Conservation (phyloP, 106 monocot species). For the Dactylorhiza incarnata region DNA sequence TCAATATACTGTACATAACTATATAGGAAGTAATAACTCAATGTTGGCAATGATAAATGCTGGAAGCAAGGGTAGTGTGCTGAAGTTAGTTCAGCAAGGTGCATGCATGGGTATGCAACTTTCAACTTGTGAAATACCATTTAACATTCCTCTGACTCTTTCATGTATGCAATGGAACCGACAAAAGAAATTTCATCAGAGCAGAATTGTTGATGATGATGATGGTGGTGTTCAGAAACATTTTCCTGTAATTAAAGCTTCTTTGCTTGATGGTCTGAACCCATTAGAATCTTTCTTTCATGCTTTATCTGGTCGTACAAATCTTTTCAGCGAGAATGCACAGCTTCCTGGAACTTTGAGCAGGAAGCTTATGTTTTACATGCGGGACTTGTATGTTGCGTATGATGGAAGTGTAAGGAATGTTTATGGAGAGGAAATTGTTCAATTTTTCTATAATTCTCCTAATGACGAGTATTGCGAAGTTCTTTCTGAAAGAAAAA, state of each 20-base stretch:
- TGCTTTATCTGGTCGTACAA: constrained; percentile 50
- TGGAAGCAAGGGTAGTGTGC: constrained; percentile 75
- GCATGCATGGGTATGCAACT: constrained; percentile 74
- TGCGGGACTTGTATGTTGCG: constrained; percentile 66
- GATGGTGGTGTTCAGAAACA: constrained; percentile 13
- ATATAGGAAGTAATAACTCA: constrained; percentile 56
- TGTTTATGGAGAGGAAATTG: constrained; percentile 61
- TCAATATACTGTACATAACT: constrained; percentile 32
- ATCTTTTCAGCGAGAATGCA: constrained; percentile 74
- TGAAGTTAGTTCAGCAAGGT: constrained; percentile 72
- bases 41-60: constrained; percentile 71
- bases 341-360: constrained; percentile 80
- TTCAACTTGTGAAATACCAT: constrained; percentile 30
- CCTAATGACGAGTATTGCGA: constrained; percentile 6
- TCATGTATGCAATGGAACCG: constrained; percentile 33
- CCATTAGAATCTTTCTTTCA: constrained; percentile 78
- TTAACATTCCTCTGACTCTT: constrained; percentile 26
- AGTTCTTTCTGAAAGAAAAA: background rate
- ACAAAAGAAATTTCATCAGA: constrained; percentile 14
- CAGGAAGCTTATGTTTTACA: constrained; percentile 67
- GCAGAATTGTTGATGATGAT: constrained; percentile 1
- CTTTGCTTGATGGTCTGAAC: constrained; percentile 82
- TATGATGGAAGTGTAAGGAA: constrained; percentile 92
- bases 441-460: constrained; percentile 54
- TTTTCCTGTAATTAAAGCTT: constrained; percentile 47